phyloP scores from a whole-genome alignment of 2,329 filamentous ascomycete species.

The Fusarium drepaniforme region DNA sequence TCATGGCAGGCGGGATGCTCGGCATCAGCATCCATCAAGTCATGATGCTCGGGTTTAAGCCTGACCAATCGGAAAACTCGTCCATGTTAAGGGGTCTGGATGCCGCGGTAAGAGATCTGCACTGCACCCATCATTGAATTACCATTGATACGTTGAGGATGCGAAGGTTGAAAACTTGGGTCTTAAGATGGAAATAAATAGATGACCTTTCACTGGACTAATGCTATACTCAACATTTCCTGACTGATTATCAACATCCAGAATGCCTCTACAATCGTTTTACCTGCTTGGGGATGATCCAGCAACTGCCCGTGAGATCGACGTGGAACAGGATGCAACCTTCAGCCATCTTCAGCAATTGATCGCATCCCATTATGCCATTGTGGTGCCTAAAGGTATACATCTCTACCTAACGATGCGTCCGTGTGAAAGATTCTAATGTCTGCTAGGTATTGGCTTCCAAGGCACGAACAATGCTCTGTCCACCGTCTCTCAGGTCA shows the following conservation, averaged over 20 bases:
- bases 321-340: conserved; percentile 49
- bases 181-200: background rate
- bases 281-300: conserved; percentile 54
- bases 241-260: background rate
- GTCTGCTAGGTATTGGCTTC: conserved; percentile 51
- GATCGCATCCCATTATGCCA: conserved; percentile 56
- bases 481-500: conserved; percentile 50
- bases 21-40: background rate
- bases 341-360: conserved; percentile 52
- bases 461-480: conserved; percentile 46
- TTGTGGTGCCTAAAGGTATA: conserved; percentile 56
- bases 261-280: conserved; percentile 42
- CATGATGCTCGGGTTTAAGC: background rate
- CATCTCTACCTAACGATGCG: background rate
- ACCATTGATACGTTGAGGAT: background rate
- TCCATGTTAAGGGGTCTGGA: background rate
- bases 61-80: background rate
- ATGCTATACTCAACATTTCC: background rate
- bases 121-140: background rate
- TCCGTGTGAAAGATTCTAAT: background rate
- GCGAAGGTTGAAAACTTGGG: background rate
- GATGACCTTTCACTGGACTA: too few species aligned
- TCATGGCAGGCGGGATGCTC: background rate
- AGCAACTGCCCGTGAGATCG: conserved; percentile 51
- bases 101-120: background rate